Base-by-base conservation (phyloP, 345 rosid species). In the Citrus reticulata region DNA sequence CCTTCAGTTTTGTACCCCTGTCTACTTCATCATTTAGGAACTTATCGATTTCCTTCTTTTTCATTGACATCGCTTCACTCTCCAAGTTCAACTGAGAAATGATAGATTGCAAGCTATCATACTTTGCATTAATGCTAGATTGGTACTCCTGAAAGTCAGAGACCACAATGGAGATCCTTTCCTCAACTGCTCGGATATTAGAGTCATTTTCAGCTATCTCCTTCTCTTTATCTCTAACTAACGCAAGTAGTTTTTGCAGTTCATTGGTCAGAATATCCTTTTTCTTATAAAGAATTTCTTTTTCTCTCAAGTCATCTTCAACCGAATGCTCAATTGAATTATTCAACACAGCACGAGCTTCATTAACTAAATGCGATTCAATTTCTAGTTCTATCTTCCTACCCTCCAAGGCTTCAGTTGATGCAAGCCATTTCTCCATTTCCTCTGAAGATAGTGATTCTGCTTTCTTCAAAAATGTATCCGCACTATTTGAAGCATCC, bases 311-410 rank as follows among this genome's bases (percentile, higher is more conserved):
- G 40, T 90, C 97, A 82, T 89, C 88, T 54, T 88, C 83, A 65
- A 89, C 84, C 3, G 85, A 87, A 75, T 86, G 85, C 55, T 88
- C 90, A 11, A 91, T 87, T 59, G 89, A 88, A 83, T 75, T 70
- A 65, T 79, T 84, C 72, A 91, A 75, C 2, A 75, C 81, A 30
- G 70, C 80, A 24, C 87, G 85, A 70, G 93, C 90, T 25, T 91
- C 93, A 78, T 82, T 86, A 55, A 93, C 87, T 60, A 93, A 64
- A 51, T 84, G 84, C 2, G 93, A 89, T 80, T 89, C 87, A 34
- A 95, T 89, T 82, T 88, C 92, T 67, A 91, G 75, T 78, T 91
- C 93, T 6, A 95, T 80, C 88, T 88, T 93, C 73, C 81, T 86
- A 55, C 82, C 88, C 80, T 90, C 95, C 77, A 90, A 81, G 76